These are phyloP conservation scores for Xylariaceae sp. DNA, from an alignment of 2,329 filamentous ascomycete species.

Conservation along the genomic window DNA sequence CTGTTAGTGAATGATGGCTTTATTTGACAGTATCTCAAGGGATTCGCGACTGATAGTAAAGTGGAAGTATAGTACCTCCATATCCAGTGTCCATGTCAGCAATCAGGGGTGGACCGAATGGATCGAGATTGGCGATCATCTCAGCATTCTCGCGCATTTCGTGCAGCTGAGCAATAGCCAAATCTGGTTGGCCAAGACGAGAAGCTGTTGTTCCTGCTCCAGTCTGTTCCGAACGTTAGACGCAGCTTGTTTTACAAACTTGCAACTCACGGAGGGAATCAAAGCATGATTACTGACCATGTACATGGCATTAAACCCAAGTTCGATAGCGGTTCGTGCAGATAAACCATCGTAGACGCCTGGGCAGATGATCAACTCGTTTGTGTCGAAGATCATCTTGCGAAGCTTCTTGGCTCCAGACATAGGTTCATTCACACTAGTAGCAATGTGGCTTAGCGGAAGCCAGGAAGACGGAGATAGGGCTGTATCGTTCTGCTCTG, in stretches of 20 bases:
- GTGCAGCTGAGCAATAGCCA: slow-evolving; percentile 48
- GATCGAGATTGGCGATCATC: slow-evolving; percentile 51
- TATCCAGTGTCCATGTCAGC: slow-evolving; percentile 56
- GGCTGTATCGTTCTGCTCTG: not conserved
- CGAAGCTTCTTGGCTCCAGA: slow-evolving; percentile 33
- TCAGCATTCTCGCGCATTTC: slow-evolving; percentile 53
- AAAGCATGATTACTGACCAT: slow-evolving; percentile 38
- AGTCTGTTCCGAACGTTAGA: slow-evolving; percentile 36
- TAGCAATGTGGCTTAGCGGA: slow-evolving; percentile 21
- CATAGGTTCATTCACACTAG: slow-evolving; percentile 23
- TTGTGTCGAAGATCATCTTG: slow-evolving; percentile 30
- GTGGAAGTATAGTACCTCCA: slow-evolving; percentile 38
- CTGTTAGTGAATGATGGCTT: slow-evolving; percentile 7
- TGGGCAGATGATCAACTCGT: slow-evolving; percentile 41
- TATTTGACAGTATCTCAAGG: not conserved
- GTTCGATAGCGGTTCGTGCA: slow-evolving; percentile 45
- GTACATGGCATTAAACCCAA: slow-evolving; percentile 49
- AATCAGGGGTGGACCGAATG: slow-evolving; percentile 45
- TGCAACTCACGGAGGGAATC: not conserved
- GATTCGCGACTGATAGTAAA: not conserved
- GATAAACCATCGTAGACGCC: slow-evolving; percentile 52
- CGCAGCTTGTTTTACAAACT: not conserved
- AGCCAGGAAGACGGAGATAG: slow-evolving; percentile 9
- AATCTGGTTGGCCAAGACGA: slow-evolving; percentile 48
- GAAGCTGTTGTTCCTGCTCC: slow-evolving; percentile 54